Evolutionary conservation across 164 flowering plant genomes (phyloP).

Genomic region (Vitis cinerea): DNA sequence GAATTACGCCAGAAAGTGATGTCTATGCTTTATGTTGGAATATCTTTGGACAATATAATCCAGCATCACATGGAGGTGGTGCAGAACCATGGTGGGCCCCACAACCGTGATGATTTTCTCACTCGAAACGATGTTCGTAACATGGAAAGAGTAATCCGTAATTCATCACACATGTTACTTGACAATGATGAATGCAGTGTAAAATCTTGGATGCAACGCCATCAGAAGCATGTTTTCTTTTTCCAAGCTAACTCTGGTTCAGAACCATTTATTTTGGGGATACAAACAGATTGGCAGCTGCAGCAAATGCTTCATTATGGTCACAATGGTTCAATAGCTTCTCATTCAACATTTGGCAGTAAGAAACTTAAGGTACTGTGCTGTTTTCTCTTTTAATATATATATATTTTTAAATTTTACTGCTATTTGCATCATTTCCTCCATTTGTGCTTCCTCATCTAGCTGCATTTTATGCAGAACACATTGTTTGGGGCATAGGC

Average conservation of each 20-base stretch:
- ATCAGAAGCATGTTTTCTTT: conserved; percentile 43
- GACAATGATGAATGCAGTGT: conserved; percentile 33
- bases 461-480: neutral
- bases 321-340: conserved; percentile 38
- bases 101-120: conserved; percentile 53
- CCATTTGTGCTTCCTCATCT: neutral
- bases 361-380: conserved; percentile 47
- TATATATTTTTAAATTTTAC: neutral
- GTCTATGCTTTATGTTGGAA: conserved; percentile 57
- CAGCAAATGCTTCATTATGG: conserved; percentile 61
- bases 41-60: conserved; percentile 45
- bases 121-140: conserved; percentile 54
- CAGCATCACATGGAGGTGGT: conserved; percentile 49
- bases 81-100: conserved; percentile 52
- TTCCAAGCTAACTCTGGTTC: conserved; percentile 34
- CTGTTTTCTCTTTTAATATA: neutral
- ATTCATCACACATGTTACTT: conserved; percentile 40
- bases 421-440: neutral
- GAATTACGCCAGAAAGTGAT: conserved; percentile 51
- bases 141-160: conserved; percentile 44
- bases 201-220: conserved; percentile 50
- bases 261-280: conserved; percentile 43
- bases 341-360: conserved; percentile 45
- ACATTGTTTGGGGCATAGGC: neutral
- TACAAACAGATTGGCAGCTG: conserved; percentile 70